Conservation (phyloP, 169 alveolate genomes). For the Eimeria acervulina region DNA sequence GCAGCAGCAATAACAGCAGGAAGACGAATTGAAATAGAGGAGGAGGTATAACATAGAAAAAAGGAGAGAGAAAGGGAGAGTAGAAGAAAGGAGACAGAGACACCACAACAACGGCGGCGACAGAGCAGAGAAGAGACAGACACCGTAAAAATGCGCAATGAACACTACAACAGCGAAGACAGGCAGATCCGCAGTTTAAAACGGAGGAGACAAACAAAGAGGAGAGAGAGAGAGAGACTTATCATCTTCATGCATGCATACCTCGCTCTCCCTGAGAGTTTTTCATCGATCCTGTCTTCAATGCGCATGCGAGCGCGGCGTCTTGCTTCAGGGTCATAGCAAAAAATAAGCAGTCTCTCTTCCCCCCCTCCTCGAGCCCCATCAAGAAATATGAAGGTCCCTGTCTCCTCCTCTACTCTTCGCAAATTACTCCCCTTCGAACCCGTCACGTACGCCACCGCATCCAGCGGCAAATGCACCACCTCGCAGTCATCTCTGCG, state of each 20-base stretch:
- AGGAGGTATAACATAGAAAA: too few relatives aligned
- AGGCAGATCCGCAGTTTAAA: too few relatives aligned
- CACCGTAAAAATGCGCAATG: too few relatives aligned
- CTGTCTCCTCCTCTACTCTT: slow-evolving; percentile 87
- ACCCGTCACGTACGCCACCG: slow-evolving; percentile 88
- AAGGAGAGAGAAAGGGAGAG: too few relatives aligned
- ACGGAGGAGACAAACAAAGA: too few relatives aligned
- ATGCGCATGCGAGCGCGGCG: slow-evolving; percentile 73
- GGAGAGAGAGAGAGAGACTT: neutral
- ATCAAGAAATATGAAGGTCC: slow-evolving; percentile 86
- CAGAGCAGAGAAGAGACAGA: too few relatives aligned
- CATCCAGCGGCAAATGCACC: slow-evolving; percentile 86
- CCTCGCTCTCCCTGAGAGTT: slow-evolving; percentile 80
- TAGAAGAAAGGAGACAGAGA: too few relatives aligned
- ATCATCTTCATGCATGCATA: too few relatives aligned
- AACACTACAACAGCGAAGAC: too few relatives aligned
- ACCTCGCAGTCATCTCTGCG: slow-evolving; percentile 74
- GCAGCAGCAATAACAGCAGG: too few relatives aligned
- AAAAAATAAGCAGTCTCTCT: slow-evolving; percentile 74
- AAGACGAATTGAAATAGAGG: too few relatives aligned
- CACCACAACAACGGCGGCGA: too few relatives aligned
- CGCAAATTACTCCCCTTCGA: slow-evolving; percentile 86
- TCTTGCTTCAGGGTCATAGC: slow-evolving; percentile 68
- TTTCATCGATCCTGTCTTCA: slow-evolving; percentile 69
- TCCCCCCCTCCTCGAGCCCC: slow-evolving; percentile 83